Evolutionary conservation across 768 basidiomycete species (phyloP).

Genomic region (Tricholoma sp.): DNA sequence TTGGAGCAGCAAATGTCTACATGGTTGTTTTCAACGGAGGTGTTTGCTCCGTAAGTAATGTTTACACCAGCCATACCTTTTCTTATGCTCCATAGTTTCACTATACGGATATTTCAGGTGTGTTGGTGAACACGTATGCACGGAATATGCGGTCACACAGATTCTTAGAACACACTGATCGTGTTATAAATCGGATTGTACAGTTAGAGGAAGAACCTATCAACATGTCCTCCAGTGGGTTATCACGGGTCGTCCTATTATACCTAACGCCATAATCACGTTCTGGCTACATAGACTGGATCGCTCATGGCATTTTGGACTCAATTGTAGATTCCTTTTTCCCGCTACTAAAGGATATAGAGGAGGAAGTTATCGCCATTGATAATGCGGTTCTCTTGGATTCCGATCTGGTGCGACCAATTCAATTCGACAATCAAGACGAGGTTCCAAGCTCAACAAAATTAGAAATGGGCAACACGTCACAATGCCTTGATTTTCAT

Average conservation of each 20-base stretch:
- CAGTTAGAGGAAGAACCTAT: conserved; percentile 58
- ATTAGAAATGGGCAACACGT: neutral
- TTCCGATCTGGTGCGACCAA: neutral
- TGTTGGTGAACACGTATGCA: conserved; percentile 1
- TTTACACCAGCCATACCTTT: neutral
- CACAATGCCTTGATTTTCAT: neutral
- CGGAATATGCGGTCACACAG: neutral
- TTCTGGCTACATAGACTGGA: conserved; percentile 75
- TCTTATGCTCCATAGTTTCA: conserved; percentile 58
- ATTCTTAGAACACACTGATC: conserved; percentile 63
- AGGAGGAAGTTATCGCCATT: conserved; percentile 73
- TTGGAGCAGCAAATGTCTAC: conserved; percentile 84
- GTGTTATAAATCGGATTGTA: conserved; percentile 67
- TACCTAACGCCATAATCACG: neutral
- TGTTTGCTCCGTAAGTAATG: conserved; percentile 59
- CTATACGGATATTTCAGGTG: conserved; percentile 78
- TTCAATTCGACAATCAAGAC: neutral
- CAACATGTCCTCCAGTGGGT: conserved; percentile 69
- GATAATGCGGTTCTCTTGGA: conserved; percentile 58
- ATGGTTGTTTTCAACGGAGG: conserved; percentile 86
- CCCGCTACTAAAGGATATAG: conserved; percentile 76
- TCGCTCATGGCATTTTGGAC: conserved; percentile 88
- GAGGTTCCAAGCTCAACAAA: neutral
- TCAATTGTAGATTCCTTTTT: conserved; percentile 94
- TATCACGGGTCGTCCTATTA: neutral